Evolutionary conservation across 768 basidiomycete species (phyloP).

Genomic region (Mycena kentingensis): DNA sequence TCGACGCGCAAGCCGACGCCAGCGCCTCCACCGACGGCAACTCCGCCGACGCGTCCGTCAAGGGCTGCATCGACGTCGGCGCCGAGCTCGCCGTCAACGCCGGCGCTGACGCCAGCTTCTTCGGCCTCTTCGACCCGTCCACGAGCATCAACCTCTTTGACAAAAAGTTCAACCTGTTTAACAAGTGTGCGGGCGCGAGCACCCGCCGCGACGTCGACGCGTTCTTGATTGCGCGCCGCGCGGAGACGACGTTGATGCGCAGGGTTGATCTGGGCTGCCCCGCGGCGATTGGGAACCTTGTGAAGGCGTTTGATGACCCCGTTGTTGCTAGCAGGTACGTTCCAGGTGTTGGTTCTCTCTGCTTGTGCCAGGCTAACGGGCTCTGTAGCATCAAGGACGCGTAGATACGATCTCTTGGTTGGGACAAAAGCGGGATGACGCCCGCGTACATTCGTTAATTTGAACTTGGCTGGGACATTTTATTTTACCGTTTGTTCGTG

Average conservation of each 20-base stretch:
- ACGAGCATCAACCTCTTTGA: conserved; percentile 36
- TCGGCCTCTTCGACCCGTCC: conserved; percentile 38
- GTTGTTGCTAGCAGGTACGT: conserved; percentile 9
- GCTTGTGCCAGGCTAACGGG: not conserved
- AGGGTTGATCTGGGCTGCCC: conserved; percentile 16
- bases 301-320: conserved; percentile 10
- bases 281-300: conserved; percentile 6
- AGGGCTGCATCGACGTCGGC: conserved; percentile 39
- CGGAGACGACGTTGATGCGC: conserved; percentile 8
- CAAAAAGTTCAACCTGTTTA: conserved; percentile 40
- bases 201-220: conserved; percentile 5
- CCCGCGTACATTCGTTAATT: too few relatives aligned
- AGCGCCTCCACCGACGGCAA: conserved; percentile 1
- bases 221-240: too few relatives aligned
- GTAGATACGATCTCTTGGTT: too few relatives aligned
- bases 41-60: conserved; percentile 15
- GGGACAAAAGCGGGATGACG: too few relatives aligned
- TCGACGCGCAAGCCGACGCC: conserved; percentile 18
- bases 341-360: not conserved
- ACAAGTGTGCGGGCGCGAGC: conserved; percentile 19
- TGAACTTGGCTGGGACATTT: too few relatives aligned
- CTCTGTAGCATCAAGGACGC: not conserved
- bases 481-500: too few relatives aligned
- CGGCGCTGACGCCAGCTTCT: conserved; percentile 43
- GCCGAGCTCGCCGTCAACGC: conserved; percentile 40